phyloP scores from a whole-genome alignment of 2,329 filamentous ascomycete genomes.

The Fusarium pseudocircinatum region DNA sequence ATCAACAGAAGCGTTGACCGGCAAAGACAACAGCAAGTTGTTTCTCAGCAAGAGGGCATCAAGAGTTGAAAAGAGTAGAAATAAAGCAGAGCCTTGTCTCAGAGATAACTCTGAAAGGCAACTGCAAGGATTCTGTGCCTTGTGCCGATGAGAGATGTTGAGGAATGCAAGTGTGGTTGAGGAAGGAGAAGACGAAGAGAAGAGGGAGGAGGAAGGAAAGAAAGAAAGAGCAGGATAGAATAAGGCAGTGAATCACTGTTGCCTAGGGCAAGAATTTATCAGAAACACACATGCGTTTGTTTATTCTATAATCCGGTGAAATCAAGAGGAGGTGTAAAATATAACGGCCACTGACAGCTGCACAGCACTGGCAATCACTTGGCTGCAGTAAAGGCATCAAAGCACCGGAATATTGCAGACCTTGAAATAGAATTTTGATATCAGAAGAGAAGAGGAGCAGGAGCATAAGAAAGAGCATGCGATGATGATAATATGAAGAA shows the following conservation, averaged over 20 bases:
- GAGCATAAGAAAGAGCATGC: not conserved
- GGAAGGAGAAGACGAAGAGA: not conserved
- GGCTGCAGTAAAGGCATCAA: not conserved
- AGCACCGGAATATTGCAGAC: not conserved
- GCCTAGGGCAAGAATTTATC: not conserved
- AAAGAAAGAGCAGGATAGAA: not conserved
- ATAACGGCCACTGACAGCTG: conserved; percentile 9
- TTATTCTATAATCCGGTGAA: not conserved
- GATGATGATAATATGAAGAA: not conserved
- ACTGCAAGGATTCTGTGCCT: not conserved
- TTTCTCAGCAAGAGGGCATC: not conserved
- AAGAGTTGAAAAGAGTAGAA: not conserved
- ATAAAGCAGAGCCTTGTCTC: not conserved
- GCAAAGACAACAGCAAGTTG: not conserved
- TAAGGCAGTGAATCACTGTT: conserved; percentile 5
- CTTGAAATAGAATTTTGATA: not conserved
- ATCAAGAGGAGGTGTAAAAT: not conserved
- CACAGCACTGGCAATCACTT: conserved; percentile 12
- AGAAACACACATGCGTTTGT: not conserved
- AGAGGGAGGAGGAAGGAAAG: not conserved
- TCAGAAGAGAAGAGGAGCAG: not conserved
- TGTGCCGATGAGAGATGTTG: not conserved
- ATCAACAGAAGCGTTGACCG: not conserved
- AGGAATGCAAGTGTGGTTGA: conserved; percentile 14
- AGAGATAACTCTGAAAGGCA: not conserved